phyloP scores from a whole-genome alignment of 768 basidiomycete species.

The Rhodotorula toruloides region DNA sequence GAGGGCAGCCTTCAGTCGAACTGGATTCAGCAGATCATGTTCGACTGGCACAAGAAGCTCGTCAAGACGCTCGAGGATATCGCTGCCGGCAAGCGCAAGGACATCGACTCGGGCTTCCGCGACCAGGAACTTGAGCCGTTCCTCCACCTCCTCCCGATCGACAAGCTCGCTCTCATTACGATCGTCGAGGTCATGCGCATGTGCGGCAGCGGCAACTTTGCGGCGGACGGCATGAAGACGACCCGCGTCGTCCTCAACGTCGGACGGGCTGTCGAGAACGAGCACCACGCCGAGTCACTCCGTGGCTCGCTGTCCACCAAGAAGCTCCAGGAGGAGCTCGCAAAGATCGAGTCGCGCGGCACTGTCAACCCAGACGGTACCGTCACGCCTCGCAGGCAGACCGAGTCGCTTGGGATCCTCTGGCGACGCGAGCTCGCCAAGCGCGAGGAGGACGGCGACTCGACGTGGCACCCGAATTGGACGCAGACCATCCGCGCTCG shows the following conservation, averaged over 20 bases:
- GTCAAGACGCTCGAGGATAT: conserved; percentile 50
- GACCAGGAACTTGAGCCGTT: conserved; percentile 76
- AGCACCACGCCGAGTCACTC: conserved; percentile 75
- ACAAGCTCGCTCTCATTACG: conserved; percentile 77
- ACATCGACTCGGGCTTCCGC: no score
- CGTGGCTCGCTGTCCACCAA: conserved; percentile 46
- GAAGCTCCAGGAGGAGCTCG: conserved; percentile 36
- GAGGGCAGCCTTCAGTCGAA: conserved; percentile 46
- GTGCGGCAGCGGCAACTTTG: conserved; percentile 56
- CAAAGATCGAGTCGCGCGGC: conserved; percentile 14
- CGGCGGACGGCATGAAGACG: conserved; percentile 80
- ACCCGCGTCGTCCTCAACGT: conserved; percentile 71
- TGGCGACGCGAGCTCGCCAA: conserved; percentile 35
- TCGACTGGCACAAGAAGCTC: conserved; percentile 72
- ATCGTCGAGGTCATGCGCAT: conserved; percentile 84
- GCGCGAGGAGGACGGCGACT: conserved; percentile 60
- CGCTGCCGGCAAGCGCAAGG: conserved; percentile 41
- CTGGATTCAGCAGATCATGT: conserved; percentile 71
- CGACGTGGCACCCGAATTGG: conserved; percentile 72
- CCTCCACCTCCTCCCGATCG: conserved; percentile 65
- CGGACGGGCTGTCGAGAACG: conserved; percentile 78
- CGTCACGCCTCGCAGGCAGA: conserved; percentile 61
- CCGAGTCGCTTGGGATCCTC: conserved; percentile 24
- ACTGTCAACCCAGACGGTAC: conserved; percentile 20
- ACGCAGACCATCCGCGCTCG: conserved; percentile 67